These are phyloP conservation scores for Penicillium glabrum DNA, from an alignment of 2,329 filamentous ascomycete genomes.

Conservation along the genomic window DNA sequence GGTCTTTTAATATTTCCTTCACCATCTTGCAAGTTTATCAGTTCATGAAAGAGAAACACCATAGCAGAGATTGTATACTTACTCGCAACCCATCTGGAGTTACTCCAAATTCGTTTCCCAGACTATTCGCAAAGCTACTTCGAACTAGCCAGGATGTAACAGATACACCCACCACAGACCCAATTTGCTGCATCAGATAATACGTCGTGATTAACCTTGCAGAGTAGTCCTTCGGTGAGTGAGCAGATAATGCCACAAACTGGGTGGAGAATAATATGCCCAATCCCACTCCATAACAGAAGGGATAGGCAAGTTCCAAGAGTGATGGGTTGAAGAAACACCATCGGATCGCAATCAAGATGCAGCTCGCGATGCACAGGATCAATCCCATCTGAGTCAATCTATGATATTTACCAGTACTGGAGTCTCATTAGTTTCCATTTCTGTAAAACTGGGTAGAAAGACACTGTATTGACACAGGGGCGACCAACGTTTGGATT, in stretches of 20 bases:
- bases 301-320: background rate
- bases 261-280: conserved; percentile 1
- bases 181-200: conserved; percentile 4
- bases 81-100: background rate
- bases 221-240: background rate
- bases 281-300: background rate
- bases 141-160: background rate
- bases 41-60: background rate
- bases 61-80: background rate
- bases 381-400: background rate
- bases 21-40: background rate
- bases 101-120: background rate
- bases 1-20: background rate
- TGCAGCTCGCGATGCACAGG: background rate
- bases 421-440: background rate
- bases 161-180: background rate
- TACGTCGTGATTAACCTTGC: conserved; percentile 1
- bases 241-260: conserved; percentile 2
- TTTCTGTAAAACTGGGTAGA: too few species aligned
- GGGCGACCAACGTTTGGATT: background rate
- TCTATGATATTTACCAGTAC: background rate
- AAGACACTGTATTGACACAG: background rate
- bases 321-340: background rate
- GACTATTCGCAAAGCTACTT: background rate
- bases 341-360: background rate